Evolutionary conservation across 2,329 filamentous ascomycete genomes (phyloP), one percentile per base, ranked within the genome.

Genomic region (Colletotrichum shisoi): DNA sequence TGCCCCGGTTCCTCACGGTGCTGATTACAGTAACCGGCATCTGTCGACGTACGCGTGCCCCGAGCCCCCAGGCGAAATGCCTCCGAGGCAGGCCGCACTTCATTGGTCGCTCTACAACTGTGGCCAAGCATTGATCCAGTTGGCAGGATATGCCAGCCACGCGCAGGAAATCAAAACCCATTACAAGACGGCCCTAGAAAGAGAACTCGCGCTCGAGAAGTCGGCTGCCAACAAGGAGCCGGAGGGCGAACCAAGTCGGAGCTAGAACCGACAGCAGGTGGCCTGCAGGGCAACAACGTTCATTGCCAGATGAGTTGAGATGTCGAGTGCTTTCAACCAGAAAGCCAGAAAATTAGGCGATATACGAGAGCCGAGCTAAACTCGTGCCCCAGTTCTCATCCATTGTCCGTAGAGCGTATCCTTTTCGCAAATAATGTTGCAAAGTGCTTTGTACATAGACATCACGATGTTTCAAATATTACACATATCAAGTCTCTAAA

Each of bases 141-240:
- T 77, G 51, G 34, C 61, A 39, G 66, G 66, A n/a, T 67, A 68
- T 17, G 70, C 73, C 6, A 46, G 1, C 1, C 71, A 75, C 63
- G 74, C 76, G 42, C 51, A 52, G 2, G 45, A 27, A 2, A 68
- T 74, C 34, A 71, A 68, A 45, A 45, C 53, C 4, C 46, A 57
- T 0, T 74, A 72, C 8, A 52, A 73, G 5, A 48, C 52, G 3
- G 42, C 57, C 37, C 62, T 76, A 51, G 71, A 73, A 52, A 72
- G 66, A 67, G 76, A 78, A 53, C 19, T 48, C 7, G 58, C 49
- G 40, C 40, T 59, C 13, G 63, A 58, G 27, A 46, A 61, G 7
- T 15, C 17, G 15, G 15, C 45, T 49, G 45, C 13, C 44, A 24
- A 19, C 15, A 27, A 39, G 5, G 8, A 21, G 9, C 45, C 48